phyloP scores from a whole-genome alignment of 1,284 basidiomycete genomes.

The Erythrobasidium hasegawianum region DNA sequence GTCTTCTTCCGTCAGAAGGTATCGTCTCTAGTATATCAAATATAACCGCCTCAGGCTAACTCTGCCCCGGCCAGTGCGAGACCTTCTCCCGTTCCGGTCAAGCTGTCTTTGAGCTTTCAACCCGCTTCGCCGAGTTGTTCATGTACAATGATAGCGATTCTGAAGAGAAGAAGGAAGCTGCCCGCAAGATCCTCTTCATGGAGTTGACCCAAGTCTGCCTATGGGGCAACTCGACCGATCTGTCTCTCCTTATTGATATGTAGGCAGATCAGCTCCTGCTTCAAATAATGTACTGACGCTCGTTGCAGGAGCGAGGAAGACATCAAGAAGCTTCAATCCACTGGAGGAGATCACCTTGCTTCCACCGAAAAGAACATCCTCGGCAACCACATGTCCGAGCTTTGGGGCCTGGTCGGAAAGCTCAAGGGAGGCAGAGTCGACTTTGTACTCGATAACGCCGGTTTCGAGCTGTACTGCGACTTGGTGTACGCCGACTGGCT shows the following conservation, averaged over 20 bases:
- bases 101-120: conserved; percentile 92
- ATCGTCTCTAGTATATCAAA: background rate
- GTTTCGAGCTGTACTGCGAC: conserved; percentile 81
- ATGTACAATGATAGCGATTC: conserved; percentile 59
- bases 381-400: conserved; percentile 71
- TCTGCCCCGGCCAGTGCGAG: conserved; percentile 65
- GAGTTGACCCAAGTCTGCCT: conserved; percentile 92
- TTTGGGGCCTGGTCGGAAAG: conserved; percentile 77
- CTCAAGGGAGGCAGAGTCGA: conserved; percentile 80
- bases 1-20: conserved; percentile 80
- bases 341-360: conserved; percentile 89
- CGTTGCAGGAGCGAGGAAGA: conserved; percentile 87
- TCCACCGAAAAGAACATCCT: conserved; percentile 93
- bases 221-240: conserved; percentile 95
- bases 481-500: conserved; percentile 84
- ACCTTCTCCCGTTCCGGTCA: conserved; percentile 89
- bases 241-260: conserved; percentile 85
- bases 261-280: background rate
- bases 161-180: conserved; percentile 62
- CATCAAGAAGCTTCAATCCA: conserved; percentile 95
- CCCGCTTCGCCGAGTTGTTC: conserved; percentile 80
- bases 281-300: background rate
- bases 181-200: conserved; percentile 84
- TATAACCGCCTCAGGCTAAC: conserved; percentile 37
- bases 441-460: conserved; percentile 61